Percentiles rank a stretch among this genome's conserved stretches.
phyloP scores from a whole-genome alignment of 306 rosid genomes.

The Vigna trinervia region DNA sequence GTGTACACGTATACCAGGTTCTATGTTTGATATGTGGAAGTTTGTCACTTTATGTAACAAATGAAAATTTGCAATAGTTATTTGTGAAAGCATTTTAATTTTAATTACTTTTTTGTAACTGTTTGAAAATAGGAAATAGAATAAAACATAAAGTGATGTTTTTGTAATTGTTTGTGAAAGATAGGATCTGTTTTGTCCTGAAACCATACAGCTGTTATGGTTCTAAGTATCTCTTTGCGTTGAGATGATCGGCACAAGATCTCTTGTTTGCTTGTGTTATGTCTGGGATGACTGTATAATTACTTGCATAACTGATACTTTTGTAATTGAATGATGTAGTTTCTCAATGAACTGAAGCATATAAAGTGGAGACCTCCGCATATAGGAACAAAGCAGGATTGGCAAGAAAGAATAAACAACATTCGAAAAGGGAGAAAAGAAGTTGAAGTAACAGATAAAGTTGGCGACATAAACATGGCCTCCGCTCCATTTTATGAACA shows the following conservation, averaged over 20 bases:
- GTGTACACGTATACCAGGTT: background rate
- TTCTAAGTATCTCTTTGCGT: constrained; percentile 25
- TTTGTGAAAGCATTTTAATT: background rate
- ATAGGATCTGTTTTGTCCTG: background rate
- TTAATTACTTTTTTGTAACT: background rate
- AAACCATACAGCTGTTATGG: background rate
- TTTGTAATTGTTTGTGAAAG: background rate
- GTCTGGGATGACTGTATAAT: constrained; percentile 9
- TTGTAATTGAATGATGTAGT: constrained; percentile 53
- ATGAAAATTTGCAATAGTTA: background rate
- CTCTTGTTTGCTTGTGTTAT: constrained; percentile 25
- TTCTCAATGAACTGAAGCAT: constrained; percentile 55
- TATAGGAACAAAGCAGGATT: constrained; percentile 80
- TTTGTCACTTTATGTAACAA: constrained; percentile 4
- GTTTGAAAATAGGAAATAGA: background rate
- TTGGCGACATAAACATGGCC: constrained; percentile 56
- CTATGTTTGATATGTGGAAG: constrained; percentile 7
- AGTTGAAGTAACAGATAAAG: constrained; percentile 62
- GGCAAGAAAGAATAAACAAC: constrained; percentile 82
- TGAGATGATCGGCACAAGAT: constrained; percentile 10
- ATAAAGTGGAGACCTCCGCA: constrained; percentile 78
- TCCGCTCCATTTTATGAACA: constrained; percentile 67
- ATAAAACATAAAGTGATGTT: background rate
- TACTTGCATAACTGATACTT: constrained; percentile 13
- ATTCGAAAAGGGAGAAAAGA: constrained; percentile 72